A percentile compares a stretch with the other conserved stretches of the same genome.
phyloP scores from a whole-genome alignment of 1,139 yeast genomes.

The Yamadazyma mexicana region DNA sequence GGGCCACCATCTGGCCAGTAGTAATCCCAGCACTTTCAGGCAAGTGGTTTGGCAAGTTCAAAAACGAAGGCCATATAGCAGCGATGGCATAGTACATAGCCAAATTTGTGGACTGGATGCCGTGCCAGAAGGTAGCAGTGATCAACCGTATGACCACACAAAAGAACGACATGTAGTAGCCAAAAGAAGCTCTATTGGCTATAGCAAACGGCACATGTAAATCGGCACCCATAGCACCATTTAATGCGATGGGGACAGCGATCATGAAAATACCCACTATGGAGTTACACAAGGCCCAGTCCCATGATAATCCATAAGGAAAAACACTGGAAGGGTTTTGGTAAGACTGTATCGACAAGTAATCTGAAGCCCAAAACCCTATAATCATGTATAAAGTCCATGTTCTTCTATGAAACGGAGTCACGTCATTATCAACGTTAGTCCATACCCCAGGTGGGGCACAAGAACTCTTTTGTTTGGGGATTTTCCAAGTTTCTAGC shows the following conservation, averaged over 20 bases:
- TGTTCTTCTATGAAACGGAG: slow-evolving; percentile 14
- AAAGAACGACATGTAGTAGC: slow-evolving; percentile 28
- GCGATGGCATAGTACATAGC: slow-evolving; percentile 29
- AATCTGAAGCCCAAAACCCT: slow-evolving; percentile 18
- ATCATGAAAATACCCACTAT: slow-evolving; percentile 32
- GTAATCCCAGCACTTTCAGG: slow-evolving; percentile 20
- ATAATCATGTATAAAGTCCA: slow-evolving; percentile 15
- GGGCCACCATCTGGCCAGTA: slow-evolving; percentile 12
- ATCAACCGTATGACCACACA: slow-evolving; percentile 31
- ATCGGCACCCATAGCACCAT: slow-evolving; percentile 36
- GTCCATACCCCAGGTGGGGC: slow-evolving; percentile 18
- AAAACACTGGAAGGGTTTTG: slow-evolving; percentile 14
- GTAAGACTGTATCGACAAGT: slow-evolving; percentile 14
- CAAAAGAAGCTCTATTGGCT: slow-evolving; percentile 31
- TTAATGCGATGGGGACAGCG: slow-evolving; percentile 28
- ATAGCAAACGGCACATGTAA: slow-evolving; percentile 37
- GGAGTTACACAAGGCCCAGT: slow-evolving; percentile 27
- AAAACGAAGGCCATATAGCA: slow-evolving; percentile 32
- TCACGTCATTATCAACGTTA: slow-evolving; percentile 16
- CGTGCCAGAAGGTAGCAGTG: slow-evolving; percentile 37
- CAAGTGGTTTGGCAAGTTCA: slow-evolving; percentile 23
- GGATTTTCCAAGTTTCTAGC: slow-evolving; percentile 12
- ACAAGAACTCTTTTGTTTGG: slow-evolving; percentile 15
- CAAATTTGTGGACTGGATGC: slow-evolving; percentile 31
- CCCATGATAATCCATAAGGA: slow-evolving; percentile 29